phyloP scores from a whole-genome alignment of 2,329 filamentous ascomycete species.

The Blastomyces percursus region DNA sequence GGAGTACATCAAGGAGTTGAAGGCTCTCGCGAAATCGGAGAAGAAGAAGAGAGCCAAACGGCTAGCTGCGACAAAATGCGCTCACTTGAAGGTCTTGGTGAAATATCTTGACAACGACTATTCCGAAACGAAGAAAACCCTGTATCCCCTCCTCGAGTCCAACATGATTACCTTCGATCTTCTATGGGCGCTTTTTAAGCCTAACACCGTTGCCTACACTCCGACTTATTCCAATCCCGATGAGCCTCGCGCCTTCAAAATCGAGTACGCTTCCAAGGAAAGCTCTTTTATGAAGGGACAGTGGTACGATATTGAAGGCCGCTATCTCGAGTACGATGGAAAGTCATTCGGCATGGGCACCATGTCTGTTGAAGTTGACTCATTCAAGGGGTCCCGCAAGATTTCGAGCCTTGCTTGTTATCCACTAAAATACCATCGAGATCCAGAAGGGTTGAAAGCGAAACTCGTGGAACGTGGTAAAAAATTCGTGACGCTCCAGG shows the following conservation, averaged over 20 bases:
- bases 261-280: constrained; percentile 64
- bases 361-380: constrained; percentile 56
- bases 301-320: constrained; percentile 63
- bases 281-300: constrained; percentile 58
- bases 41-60: constrained; percentile 35
- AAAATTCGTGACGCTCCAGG: constrained; percentile 69
- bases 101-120: constrained; percentile 76
- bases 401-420: constrained; percentile 70
- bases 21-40: constrained; percentile 50
- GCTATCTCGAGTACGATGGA: constrained; percentile 78
- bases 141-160: constrained; percentile 69
- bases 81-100: constrained; percentile 57
- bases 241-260: constrained; percentile 71
- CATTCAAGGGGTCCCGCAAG: constrained; percentile 71
- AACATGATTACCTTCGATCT: constrained; percentile 83
- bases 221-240: constrained; percentile 66
- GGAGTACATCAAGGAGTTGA: constrained; percentile 52
- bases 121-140: constrained; percentile 61
- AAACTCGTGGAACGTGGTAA: constrained; percentile 69
- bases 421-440: constrained; percentile 68
- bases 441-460: constrained; percentile 52
- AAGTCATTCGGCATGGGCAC: constrained; percentile 70
- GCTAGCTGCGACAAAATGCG: constrained; percentile 28
- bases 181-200: constrained; percentile 81
- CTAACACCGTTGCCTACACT: constrained; percentile 67